phyloP scores from a whole-genome alignment of 2,329 filamentous ascomycete species.

The Paracamarosporium sp. region DNA sequence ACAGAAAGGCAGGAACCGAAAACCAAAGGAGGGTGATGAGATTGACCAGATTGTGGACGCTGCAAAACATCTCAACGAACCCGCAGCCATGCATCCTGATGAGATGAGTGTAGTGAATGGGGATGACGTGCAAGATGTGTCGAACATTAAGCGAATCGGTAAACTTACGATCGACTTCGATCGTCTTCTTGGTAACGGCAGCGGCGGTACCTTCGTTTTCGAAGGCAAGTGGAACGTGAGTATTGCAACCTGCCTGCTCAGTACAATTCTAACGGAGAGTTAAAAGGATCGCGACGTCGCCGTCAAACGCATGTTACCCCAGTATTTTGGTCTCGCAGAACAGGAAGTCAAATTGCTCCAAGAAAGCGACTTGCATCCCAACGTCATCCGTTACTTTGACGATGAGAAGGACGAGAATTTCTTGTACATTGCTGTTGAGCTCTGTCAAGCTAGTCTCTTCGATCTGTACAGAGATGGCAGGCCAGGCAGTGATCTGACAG shows the following conservation, averaged over 20 bases:
- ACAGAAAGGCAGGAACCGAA: slow-evolving; percentile 53
- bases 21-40: slow-evolving; percentile 43
- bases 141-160: slow-evolving; percentile 63
- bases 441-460: slow-evolving; percentile 91
- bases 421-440: slow-evolving; percentile 93
- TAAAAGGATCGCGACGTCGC: slow-evolving; percentile 81
- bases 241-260: neutral
- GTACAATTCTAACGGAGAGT: slow-evolving; percentile 10
- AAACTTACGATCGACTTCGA: slow-evolving; percentile 67
- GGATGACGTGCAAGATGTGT: slow-evolving; percentile 55
- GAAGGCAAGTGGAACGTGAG: slow-evolving; percentile 82
- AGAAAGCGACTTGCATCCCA: slow-evolving; percentile 93
- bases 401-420: slow-evolving; percentile 89
- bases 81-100: slow-evolving; percentile 45
- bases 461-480: slow-evolving; percentile 79
- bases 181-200: slow-evolving; percentile 73
- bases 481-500: slow-evolving; percentile 57
- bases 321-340: slow-evolving; percentile 94
- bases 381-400: slow-evolving; percentile 96
- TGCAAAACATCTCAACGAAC: slow-evolving; percentile 45
- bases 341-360: slow-evolving; percentile 90
- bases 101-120: slow-evolving; percentile 47
- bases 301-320: slow-evolving; percentile 94
- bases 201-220: slow-evolving; percentile 96
- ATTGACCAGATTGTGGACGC: slow-evolving; percentile 49